Evolutionary conservation across 495 filamentous ascomycete species (phyloP), one percentile per base, ranked within the genome.

Genomic region (Hypomontagnella monticulosa): DNA sequence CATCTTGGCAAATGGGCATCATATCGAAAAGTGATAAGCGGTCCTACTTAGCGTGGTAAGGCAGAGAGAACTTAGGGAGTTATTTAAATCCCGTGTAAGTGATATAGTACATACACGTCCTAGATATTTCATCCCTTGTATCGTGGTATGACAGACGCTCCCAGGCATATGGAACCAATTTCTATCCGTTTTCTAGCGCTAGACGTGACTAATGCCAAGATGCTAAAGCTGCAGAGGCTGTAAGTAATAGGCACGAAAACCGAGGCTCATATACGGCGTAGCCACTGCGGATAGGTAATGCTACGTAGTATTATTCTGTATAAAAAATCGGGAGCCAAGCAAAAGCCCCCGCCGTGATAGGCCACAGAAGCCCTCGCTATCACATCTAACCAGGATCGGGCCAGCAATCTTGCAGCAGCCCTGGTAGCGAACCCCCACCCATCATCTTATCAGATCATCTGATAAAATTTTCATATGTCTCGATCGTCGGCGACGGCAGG

Each of bases 401-500:
- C 42, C 41, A 18, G 4, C 60, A 36, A 65, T 44, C 55, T 16
- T 43, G 30, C 27, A 18, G n/a, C 10, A 27, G 23, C 23, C 23
- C 23, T 27, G 23, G 23, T 27, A 27, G 23, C 23, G 3, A n/a
- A 57, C 50, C 42, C 47, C 63, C 58, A 46, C 41, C 20, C 42
- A 27, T 48, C 43, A 63, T 64, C 53, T 63, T 63, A 68, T 68
- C 59, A 59, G 59, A 68, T 63, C 7, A 68, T 68, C 59, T 59
- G 65, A 68, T 68, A 67, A 58, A 67, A 54, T 48, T 67, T 63
- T 53, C 40, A 12, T 14, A 23, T 19, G 20, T 55, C 47, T 48
- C 53, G 42, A 67, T 63, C 36, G 19, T 46, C 49, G 58, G 34
- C 19, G 46, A 42, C 8, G 15, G 16, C n/a, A 51, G 38, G 33